Evolutionary conservation across 257 asterid genomes (phyloP), one percentile per base, ranked within the genome.

Genomic region (Scutellaria galericulata): DNA sequence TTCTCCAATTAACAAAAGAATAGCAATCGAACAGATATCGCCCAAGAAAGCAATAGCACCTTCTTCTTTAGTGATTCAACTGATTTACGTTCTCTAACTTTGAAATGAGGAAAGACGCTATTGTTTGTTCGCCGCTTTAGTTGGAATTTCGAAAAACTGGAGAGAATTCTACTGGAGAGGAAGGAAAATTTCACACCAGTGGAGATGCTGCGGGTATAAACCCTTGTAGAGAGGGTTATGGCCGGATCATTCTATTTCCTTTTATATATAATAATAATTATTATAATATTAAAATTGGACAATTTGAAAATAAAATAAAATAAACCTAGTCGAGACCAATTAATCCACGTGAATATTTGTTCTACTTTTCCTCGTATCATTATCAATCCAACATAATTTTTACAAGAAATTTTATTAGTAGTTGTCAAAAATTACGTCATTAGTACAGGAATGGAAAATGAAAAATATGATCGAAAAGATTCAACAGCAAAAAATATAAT

Each of bases 1-100:
- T 54, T 10, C 11, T 37, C 45, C 45, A 24, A 68, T 40, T 39
- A 40, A 40, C 31, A 12, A 48, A 20, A 15, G 31, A 40, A 52
- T 2, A 54, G 63, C n/a, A 69, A 76, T 7, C 60, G 11, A 54
- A 52, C 40, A 20, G 80, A 15, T 67, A 56, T 7, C 20, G 68
- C 55, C 35, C 44, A 66, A 57, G 46, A 6, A 44, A 62, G 3
- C 46, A 45, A 14, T 7, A 5, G 12, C 14, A 6, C 20, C 11
- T 44, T 10, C 10, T 27, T 37, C 50, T 8, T 37, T 51, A n/a
- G 37, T 4, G 7, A 14, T 18, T 10, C 39, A 63, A 5, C 53
- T 14, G 12, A 64, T 46, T 64, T 22, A 64, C 46, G 45, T 56
- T 27, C 2, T 45, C 5, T 45, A 64, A 46, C 10, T 24, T 64